A percentile compares a stretch with the other conserved stretches of the same genome.
Conservation (phyloP, 2,329 filamentous ascomycete species). For the Exophiala aquamarina region DNA sequence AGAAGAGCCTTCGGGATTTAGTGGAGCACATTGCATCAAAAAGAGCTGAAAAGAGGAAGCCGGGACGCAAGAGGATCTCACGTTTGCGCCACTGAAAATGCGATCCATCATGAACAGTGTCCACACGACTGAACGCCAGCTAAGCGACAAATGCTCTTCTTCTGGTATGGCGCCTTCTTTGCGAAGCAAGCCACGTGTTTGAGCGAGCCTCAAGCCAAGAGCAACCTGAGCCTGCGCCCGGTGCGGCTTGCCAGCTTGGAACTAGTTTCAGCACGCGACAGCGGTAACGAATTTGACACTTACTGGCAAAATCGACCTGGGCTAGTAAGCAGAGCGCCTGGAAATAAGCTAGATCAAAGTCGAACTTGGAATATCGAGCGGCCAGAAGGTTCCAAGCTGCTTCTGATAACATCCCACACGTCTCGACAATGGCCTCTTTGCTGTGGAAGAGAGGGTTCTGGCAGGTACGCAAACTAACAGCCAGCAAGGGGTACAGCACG, state of each 20-base stretch:
- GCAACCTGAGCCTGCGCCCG: slow-evolving; percentile 6
- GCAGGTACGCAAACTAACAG: background rate
- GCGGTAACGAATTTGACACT: background rate
- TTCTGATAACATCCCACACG: background rate
- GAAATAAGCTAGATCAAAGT: slow-evolving; percentile 6
- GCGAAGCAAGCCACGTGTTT: slow-evolving; percentile 1
- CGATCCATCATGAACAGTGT: slow-evolving; percentile 10
- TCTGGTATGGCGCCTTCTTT: background rate
- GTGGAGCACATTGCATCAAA: background rate
- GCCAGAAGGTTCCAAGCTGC: slow-evolving; percentile 1
- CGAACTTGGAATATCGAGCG: background rate
- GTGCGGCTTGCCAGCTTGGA: slow-evolving; percentile 2
- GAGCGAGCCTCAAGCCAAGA: slow-evolving; percentile 4
- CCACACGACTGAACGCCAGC: background rate
- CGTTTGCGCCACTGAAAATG: slow-evolving; percentile 2
- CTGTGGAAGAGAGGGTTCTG: background rate
- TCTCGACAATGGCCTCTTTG: background rate
- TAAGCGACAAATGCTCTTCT: background rate
- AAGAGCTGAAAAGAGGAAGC: slow-evolving; percentile 7
- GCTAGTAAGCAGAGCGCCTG: slow-evolving; percentile 4
- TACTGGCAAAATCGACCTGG: slow-evolving; percentile 6
- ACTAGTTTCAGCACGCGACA: background rate
- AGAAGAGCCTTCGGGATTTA: background rate
- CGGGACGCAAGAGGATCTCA: slow-evolving; percentile 1
- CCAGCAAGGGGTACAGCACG: background rate